A percentile compares a stretch with the other conserved stretches of the same genome.
Evolutionary conservation across 495 filamentous ascomycete species (phyloP).

Genomic region (Margaritispora aquatica): DNA sequence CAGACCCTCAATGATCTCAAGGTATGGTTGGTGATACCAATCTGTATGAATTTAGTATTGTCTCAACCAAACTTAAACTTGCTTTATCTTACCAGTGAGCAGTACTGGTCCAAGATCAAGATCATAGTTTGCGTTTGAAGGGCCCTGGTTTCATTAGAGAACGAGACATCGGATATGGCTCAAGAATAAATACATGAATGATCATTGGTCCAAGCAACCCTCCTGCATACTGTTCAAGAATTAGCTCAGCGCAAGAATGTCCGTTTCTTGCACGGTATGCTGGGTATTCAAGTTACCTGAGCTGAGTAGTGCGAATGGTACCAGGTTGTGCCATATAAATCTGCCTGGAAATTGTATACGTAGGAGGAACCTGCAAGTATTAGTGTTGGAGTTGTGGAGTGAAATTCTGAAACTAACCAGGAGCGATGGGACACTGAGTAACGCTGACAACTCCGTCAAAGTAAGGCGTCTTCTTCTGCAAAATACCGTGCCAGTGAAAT

Average conservation of each 20-base stretch:
- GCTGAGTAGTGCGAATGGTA: constrained; percentile 57
- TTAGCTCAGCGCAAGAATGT: too few species aligned
- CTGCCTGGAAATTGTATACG: constrained; percentile 46
- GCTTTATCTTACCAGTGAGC: constrained; percentile 38
- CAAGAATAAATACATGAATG: constrained; percentile 29
- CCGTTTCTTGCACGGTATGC: too few species aligned
- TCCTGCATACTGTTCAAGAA: constrained; percentile 35
- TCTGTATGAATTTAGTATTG: neutral
- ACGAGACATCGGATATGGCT: constrained; percentile 31
- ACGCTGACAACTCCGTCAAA: constrained; percentile 36
- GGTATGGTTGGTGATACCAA: constrained; percentile 1
- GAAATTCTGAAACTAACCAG: constrained; percentile 24
- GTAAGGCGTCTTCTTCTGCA: constrained; percentile 22
- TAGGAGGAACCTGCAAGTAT: constrained; percentile 5
- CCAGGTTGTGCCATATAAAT: constrained; percentile 54
- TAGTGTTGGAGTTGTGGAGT: neutral
- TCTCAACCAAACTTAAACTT: constrained; percentile 29
- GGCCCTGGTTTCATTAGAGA: neutral
- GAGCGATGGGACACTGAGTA: constrained; percentile 39
- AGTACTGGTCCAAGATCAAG: constrained; percentile 39
- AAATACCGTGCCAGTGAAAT: constrained; percentile 49
- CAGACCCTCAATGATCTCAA: neutral
- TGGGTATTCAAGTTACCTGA: too few species aligned
- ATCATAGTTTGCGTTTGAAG: neutral
- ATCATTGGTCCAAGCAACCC: constrained; percentile 42